phyloP scores from a whole-genome alignment of 2,329 filamentous ascomycete genomes.

The Aspergillus tanneri region DNA sequence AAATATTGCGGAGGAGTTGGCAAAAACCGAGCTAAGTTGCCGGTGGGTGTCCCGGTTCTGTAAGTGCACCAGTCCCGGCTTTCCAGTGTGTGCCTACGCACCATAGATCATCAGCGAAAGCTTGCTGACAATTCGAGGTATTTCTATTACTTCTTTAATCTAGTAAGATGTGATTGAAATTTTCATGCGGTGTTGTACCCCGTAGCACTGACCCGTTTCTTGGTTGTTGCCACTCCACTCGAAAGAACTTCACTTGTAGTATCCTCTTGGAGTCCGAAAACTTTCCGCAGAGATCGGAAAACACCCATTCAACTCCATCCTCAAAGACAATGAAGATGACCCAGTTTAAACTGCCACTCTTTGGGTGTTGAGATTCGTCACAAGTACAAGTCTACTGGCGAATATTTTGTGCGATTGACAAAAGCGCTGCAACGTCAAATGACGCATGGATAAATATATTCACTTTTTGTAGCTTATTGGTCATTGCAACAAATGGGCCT shows the following conservation, averaged over 20 bases:
- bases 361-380: not conserved
- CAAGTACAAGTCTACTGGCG: not conserved
- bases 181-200: too few species aligned
- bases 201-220: too few species aligned
- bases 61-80: too few species aligned
- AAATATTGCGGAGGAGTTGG: too few species aligned
- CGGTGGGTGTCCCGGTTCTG: too few species aligned
- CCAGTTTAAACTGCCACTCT: not conserved
- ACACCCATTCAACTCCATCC: not conserved
- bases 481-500: not conserved
- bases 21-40: too few species aligned
- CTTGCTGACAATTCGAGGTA: too few species aligned
- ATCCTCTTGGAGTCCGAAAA: not conserved
- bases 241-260: not conserved
- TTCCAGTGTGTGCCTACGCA: too few species aligned
- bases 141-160: too few species aligned
- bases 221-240: not conserved
- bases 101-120: too few species aligned
- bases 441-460: not conserved
- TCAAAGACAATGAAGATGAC: not conserved
- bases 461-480: not conserved
- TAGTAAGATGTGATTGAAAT: too few species aligned
- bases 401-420: not conserved
- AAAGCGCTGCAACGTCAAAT: not conserved
- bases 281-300: not conserved